Evolutionary conservation across 2,329 filamentous ascomycete genomes (phyloP).

Genomic region (Bretziella fagacearum): DNA sequence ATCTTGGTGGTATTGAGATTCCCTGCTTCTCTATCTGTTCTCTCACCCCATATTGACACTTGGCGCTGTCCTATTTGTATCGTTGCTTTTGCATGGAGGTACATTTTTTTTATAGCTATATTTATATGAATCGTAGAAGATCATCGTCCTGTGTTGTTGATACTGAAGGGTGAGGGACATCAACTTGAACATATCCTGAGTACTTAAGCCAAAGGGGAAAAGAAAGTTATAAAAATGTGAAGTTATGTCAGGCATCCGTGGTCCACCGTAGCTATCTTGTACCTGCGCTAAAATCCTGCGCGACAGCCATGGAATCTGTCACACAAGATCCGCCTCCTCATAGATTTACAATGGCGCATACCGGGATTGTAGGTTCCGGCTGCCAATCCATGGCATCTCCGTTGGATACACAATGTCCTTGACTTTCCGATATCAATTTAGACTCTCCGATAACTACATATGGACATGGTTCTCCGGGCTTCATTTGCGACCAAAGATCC

Average conservation of each 20-base stretch:
- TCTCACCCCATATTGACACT: conserved; percentile 1
- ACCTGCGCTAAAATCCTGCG: background rate
- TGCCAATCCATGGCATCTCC: conserved; percentile 19
- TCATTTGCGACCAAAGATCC: background rate
- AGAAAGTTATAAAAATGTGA: background rate
- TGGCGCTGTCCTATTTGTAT: background rate
- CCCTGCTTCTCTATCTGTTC: conserved; percentile 6
- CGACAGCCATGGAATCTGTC: no score
- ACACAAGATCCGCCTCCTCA: conserved; percentile 3
- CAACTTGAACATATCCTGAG: background rate
- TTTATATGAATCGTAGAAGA: background rate
- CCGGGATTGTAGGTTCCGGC: conserved; percentile 17
- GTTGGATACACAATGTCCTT: background rate
- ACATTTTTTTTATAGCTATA: background rate
- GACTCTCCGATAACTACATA: no score
- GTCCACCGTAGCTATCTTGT: background rate
- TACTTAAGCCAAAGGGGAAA: background rate
- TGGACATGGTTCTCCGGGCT: background rate
- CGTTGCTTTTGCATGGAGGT: background rate
- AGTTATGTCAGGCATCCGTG: background rate
- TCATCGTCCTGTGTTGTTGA: background rate
- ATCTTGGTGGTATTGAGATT: conserved; percentile 13
- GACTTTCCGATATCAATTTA: background rate
- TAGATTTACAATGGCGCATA: conserved; percentile 10
- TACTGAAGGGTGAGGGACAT: no score